Base-by-base conservation (phyloP, 2,329 filamentous ascomycete species). In the Pseudogymnoascus sp. region DNA sequence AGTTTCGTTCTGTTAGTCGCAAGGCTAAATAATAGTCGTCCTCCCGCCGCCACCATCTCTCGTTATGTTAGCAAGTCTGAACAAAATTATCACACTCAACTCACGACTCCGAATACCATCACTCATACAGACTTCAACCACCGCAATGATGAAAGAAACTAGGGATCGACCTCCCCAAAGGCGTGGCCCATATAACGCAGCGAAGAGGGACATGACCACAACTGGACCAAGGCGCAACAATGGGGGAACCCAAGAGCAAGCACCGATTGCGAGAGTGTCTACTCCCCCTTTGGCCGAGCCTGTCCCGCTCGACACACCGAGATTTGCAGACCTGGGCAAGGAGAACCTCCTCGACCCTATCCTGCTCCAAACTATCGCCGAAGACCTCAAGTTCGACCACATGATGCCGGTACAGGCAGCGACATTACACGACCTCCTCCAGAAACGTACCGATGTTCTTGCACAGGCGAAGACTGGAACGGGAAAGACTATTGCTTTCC, bases 401-500 rank as follows among this genome's bases (percentile, higher is more conserved):
- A 97, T 99, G 94, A 97, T 93, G 20, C 88, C 94, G 20, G 93
- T 99, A 12, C 94, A 99, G 74, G 80, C 84, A 57, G 82, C 87
- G 71, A 96, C 93, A 11, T 91, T 99, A 70, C 84, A 84, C 63
- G 82, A 90, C 61, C 90, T 89, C 3, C 77, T 97, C 41, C 84
- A 85, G 28, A 66, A 71, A 66, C 92, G 94, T 20, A 83, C 47
- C 6, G 68, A 63, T 69, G 90, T 88, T 68, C 81, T 97, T 66
- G 94, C 93, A 54, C 94, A 97, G 77, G 94, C 94, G 63, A 96
- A 90, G 76, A 99, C 94, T 7, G 94, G 94, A 72, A 97, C 94
- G 3, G 94, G 94, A 72, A 99, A 99, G 77, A 99, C 94, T 0
- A 77, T 97, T 62, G 94, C 90, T 35, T 99, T 97, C 78, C 80